Base-by-base conservation (phyloP, 2,329 filamentous ascomycete species). In the Clonostachys solani region DNA sequence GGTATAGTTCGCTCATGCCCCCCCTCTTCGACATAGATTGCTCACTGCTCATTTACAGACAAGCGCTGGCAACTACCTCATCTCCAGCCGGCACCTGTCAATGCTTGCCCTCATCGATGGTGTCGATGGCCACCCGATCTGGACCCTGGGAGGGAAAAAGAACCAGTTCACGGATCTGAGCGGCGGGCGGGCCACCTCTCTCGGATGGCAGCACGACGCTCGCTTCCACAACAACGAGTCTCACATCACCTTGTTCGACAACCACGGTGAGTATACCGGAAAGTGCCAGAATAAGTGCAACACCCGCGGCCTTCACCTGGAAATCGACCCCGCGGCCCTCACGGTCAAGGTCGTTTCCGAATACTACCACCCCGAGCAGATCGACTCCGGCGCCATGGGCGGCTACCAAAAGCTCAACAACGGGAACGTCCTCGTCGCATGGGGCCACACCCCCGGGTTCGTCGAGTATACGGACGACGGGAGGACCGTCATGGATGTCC, bases 191-290 rank as follows among this genome's bases (percentile, higher is more conserved):
- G 66, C 66, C 10, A 65, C 61, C 33, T 56, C 64, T 50, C 66
- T 69, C 52, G 55, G 57, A 44, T 69, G 66, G 60, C 66, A 71
- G 52, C 67, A 69, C 51, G 62, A 69, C 44, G 64, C 62, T 6
- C 61, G 61, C 18, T 57, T 65, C 50, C 55, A 58, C 53, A 54
- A 55, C 41, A 49, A 57, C 47, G 55, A 59, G 44, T 54, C 44
- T 12, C 59, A 61, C 40, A 54, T 69, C 45, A 64, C 61, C 46
- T 56, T 69, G 44, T 70, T 70, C 48, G 66, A 69, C 55, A 69
- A 71, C 53, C 65, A 68, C 42, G 58, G 52, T 40, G 60, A 66
- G 51, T 49, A 57, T 5, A 65, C 60, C 3, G 55, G 55, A 0
- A 54, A 49, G 18, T 67, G 64, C 47, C 47, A 55, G 2, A 43